These are phyloP conservation scores for Wickerhamiella qilinensis DNA, from an alignment of 805 yeast genomes.

Conservation along the genomic window DNA sequence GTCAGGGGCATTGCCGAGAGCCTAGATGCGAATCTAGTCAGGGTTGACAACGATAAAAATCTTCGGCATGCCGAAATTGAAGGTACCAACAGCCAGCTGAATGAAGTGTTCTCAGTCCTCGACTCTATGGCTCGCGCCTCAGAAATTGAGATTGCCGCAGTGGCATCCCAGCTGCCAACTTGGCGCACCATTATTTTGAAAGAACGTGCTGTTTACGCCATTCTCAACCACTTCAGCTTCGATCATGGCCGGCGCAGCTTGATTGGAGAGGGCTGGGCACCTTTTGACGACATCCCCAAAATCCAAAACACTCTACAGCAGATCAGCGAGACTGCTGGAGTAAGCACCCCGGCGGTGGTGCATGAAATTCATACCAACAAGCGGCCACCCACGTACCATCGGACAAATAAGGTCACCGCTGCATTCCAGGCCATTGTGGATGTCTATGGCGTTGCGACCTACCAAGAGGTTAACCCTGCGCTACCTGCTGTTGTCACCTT, in stretches of 20 bases:
- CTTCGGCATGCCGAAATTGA: constrained; percentile 24
- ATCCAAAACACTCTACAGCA: constrained; percentile 50
- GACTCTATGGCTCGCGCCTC: constrained; percentile 50
- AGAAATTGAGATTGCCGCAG: constrained; percentile 57
- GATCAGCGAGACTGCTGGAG: constrained; percentile 33
- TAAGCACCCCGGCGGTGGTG: constrained; percentile 29
- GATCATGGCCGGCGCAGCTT: constrained; percentile 69
- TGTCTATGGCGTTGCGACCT: constrained; percentile 86
- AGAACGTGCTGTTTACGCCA: constrained; percentile 68
- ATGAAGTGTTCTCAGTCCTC: constrained; percentile 44
- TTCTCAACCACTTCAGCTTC: constrained; percentile 64
- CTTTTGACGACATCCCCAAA: constrained; percentile 47
- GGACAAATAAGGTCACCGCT: constrained; percentile 77
- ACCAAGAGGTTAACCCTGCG: constrained; percentile 93
- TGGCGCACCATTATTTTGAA: constrained; percentile 58
- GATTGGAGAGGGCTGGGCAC: constrained; percentile 96
- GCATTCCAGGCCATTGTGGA: constrained; percentile 91
- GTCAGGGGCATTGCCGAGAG: constrained; percentile 76
- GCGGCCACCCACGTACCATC: constrained; percentile 87
- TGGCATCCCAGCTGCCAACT: constrained; percentile 53
- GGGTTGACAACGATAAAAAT: constrained; percentile 36
- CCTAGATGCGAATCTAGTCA: constrained; percentile 61
- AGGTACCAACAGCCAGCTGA: constrained; percentile 30
- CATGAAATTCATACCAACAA: constrained; percentile 55
- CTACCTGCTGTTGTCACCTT: constrained; percentile 86